These are phyloP conservation scores for Drechslerella coelobrocha DNA, from an alignment of 2,329 filamentous ascomycete genomes.

Conservation along the genomic window DNA sequence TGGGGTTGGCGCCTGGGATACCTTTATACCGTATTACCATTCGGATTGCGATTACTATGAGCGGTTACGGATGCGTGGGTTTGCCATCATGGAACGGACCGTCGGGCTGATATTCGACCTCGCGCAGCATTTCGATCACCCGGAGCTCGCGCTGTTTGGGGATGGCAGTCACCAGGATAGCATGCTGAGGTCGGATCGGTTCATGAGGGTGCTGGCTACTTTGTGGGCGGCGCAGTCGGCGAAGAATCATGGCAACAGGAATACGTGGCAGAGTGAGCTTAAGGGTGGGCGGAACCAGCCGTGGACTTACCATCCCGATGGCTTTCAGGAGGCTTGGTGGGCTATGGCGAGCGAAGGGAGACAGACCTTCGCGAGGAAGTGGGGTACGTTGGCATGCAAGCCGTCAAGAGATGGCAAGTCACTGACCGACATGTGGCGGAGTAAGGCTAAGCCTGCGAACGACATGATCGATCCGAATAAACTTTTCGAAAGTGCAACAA, in stretches of 20 bases:
- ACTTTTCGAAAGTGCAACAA: background rate
- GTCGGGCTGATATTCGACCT: conserved; percentile 57
- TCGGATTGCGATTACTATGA: conserved; percentile 62
- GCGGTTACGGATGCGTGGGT: conserved; percentile 59
- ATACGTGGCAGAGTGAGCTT: conserved; percentile 65
- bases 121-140: conserved; percentile 50
- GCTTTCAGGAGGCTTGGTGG: conserved; percentile 42
- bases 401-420: conserved; percentile 2
- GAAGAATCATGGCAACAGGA: conserved; percentile 55
- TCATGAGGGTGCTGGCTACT: conserved; percentile 38
- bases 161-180: background rate
- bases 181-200: conserved; percentile 9
- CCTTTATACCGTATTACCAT: conserved; percentile 63
- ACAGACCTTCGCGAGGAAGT: conserved; percentile 12
- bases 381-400: conserved; percentile 17
- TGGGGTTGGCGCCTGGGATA: conserved; percentile 65
- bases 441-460: background rate
- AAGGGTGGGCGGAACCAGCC: conserved; percentile 64
- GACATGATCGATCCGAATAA: background rate
- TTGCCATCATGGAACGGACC: conserved; percentile 57
- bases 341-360: background rate
- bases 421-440: conserved; percentile 8
- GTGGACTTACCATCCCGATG: conserved; percentile 62
- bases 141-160: conserved; percentile 29
- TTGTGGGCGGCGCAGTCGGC: conserved; percentile 56